Percentiles rank a stretch among this genome's conserved stretches.
phyloP scores from a whole-genome alignment of 495 filamentous ascomycete species.

The Xylaria curta region DNA sequence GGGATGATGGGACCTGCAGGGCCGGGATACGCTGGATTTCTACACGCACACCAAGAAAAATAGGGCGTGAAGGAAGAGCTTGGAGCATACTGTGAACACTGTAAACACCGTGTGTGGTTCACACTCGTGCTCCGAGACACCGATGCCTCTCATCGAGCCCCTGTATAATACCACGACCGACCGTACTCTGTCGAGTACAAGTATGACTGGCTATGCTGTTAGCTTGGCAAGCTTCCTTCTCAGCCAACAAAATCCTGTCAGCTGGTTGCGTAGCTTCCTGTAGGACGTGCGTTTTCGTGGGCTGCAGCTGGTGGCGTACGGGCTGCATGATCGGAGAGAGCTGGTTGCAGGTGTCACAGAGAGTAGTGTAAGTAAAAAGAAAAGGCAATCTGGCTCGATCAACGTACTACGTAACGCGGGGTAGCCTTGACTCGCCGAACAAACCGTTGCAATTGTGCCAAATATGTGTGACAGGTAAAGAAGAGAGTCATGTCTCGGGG shows the following conservation, averaged over 20 bases:
- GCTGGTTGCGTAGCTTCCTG: not conserved
- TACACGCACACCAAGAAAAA: not conserved
- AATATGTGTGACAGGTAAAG: constrained; percentile 3
- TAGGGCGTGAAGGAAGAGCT: constrained; percentile 23
- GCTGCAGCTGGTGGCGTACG: constrained; percentile 3
- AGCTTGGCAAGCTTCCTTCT: not conserved
- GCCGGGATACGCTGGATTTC: constrained; percentile 7
- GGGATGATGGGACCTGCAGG: constrained; percentile 36
- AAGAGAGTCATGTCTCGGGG: constrained; percentile 17
- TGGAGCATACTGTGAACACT: constrained; percentile 2
- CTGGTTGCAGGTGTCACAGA: not conserved
- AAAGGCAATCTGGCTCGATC: constrained; percentile 8
- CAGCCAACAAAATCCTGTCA: constrained; percentile 10
- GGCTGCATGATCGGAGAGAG: constrained; percentile 13
- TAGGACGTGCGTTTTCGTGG: not conserved
- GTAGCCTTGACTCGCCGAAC: not conserved
- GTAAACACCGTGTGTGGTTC: constrained; percentile 6
- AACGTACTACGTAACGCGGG: not conserved
- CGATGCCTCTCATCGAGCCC: not conserved
- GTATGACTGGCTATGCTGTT: constrained; percentile 12
- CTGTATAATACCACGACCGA: not conserved
- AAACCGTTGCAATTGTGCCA: not conserved
- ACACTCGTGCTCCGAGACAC: not conserved
- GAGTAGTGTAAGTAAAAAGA: not conserved
- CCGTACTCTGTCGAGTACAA: not conserved